A percentile compares a stretch with the other conserved stretches of the same genome.
Evolutionary conservation across 768 basidiomycete genomes (phyloP).

Genomic region (Boletus eberwhitei): DNA sequence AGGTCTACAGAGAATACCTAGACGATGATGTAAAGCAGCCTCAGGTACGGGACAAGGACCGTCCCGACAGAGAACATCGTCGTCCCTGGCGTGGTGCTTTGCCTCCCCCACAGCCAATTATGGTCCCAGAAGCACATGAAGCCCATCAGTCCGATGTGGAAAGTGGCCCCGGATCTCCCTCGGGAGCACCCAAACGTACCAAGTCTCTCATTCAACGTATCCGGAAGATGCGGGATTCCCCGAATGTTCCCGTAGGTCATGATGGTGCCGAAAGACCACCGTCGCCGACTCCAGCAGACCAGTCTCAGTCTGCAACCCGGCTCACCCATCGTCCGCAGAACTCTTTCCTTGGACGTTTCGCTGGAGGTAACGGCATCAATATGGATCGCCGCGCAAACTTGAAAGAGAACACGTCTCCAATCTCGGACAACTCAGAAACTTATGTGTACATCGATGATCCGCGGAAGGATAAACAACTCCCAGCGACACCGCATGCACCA

Average conservation of each 20-base stretch:
- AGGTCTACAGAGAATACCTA: conserved; percentile 42
- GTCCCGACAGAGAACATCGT: conserved; percentile 33
- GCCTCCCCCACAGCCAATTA: conserved; percentile 83
- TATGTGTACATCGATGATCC: conserved; percentile 64
- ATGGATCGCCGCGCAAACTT: conserved; percentile 36
- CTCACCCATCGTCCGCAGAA: conserved; percentile 73
- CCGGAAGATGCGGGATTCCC: conserved; percentile 82
- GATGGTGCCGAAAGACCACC: conserved; percentile 41
- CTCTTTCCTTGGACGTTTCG: conserved; percentile 76
- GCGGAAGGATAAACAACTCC: conserved; percentile 52
- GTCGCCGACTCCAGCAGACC: conserved; percentile 42
- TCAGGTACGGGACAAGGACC: conserved; percentile 32
- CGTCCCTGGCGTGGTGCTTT: conserved; percentile 49
- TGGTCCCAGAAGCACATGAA: conserved; percentile 60
- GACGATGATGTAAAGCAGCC: conserved; percentile 36
- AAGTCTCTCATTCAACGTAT: conserved; percentile 88
- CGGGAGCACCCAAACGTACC: conserved; percentile 58
- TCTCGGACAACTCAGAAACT: conserved; percentile 41
- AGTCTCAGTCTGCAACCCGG: conserved; percentile 31
- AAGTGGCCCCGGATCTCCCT: conserved; percentile 39
- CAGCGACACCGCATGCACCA: conserved; percentile 38
- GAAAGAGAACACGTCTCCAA: conserved; percentile 32
- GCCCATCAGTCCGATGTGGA: conserved; percentile 37
- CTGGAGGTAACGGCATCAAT: conserved; percentile 33
- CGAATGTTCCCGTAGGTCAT: conserved; percentile 70